Evolutionary conservation across 305 asterid genomes (phyloP).

Genomic region (Fraxinus latifolia): DNA sequence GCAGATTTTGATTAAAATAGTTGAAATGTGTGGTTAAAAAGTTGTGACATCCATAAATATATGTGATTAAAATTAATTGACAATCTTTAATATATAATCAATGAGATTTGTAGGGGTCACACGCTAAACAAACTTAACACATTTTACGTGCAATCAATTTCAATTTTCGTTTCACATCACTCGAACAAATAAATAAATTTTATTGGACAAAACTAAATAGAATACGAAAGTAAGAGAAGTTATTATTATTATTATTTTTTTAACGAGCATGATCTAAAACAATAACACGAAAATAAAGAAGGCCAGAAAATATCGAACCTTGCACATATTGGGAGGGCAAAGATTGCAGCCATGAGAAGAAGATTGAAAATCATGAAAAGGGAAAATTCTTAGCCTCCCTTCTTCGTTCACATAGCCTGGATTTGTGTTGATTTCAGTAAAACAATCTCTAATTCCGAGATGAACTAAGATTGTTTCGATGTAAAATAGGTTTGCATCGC

Average conservation of each 20-base stretch:
- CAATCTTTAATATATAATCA: not conserved
- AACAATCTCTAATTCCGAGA: slow-evolving; percentile 35
- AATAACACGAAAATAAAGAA: not conserved
- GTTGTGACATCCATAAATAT: no score
- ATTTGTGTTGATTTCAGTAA: slow-evolving; percentile 39
- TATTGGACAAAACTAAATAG: not conserved
- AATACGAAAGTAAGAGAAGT: not conserved
- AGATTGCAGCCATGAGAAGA: slow-evolving; percentile 37
- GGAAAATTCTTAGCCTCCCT: slow-evolving; percentile 39
- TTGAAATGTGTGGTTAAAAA: no score
- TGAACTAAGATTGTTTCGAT: slow-evolving; percentile 40
- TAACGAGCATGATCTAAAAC: not conserved
- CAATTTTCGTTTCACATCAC: not conserved
- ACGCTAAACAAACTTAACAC: not conserved
- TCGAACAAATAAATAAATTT: no score
- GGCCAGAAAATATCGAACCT: slow-evolving; percentile 26
- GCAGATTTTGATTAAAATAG: no score
- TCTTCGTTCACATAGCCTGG: slow-evolving; percentile 28
- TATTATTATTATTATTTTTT: not conserved
- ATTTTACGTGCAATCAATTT: not conserved
- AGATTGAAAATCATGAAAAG: slow-evolving; percentile 24
- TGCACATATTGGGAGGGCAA: slow-evolving; percentile 49
- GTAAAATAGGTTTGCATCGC: slow-evolving; percentile 43
- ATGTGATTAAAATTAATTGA: not conserved
- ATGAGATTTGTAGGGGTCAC: not conserved